phyloP scores from a whole-genome alignment of 2,329 filamentous ascomycete species.

The Cordyceps sp. region DNA sequence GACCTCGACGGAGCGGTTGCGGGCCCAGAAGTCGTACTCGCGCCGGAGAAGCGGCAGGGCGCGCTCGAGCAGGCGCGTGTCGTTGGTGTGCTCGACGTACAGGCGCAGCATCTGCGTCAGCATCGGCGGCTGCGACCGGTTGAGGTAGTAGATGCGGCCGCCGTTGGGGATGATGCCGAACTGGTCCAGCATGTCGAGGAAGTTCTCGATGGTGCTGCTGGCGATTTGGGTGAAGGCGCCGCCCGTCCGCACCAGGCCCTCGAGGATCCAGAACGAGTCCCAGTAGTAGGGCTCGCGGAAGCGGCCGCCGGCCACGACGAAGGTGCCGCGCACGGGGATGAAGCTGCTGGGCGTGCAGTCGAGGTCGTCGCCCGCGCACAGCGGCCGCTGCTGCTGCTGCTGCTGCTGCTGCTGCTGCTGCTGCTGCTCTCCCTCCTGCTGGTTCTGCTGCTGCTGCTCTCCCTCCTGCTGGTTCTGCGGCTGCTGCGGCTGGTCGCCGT shows the following conservation, averaged over 20 bases:
- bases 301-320: conserved; percentile 55
- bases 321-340: conserved; percentile 48
- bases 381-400: too few species aligned
- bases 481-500: too few species aligned
- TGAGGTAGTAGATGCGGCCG: conserved; percentile 49
- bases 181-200: conserved; percentile 46
- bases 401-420: too few species aligned
- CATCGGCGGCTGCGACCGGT: conserved; percentile 50
- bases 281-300: conserved; percentile 58
- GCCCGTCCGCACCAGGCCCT: conserved; percentile 47
- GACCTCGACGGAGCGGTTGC: conserved; percentile 41
- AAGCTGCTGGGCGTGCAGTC: too few species aligned
- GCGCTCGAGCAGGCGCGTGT: conserved; percentile 40
- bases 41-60: conserved; percentile 45
- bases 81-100: conserved; percentile 49
- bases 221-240: conserved; percentile 47
- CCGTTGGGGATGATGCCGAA: conserved; percentile 54
- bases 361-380: too few species aligned
- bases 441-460: too few species aligned
- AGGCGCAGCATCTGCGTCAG: conserved; percentile 48
- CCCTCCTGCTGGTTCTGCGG: too few species aligned
- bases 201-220: conserved; percentile 53
- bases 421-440: too few species aligned
- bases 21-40: conserved; percentile 47
- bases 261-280: conserved; percentile 54